Evolutionary conservation across 805 yeast genomes (phyloP), one percentile per base, ranked within the genome.

Genomic region (Yarrowia sp.): DNA sequence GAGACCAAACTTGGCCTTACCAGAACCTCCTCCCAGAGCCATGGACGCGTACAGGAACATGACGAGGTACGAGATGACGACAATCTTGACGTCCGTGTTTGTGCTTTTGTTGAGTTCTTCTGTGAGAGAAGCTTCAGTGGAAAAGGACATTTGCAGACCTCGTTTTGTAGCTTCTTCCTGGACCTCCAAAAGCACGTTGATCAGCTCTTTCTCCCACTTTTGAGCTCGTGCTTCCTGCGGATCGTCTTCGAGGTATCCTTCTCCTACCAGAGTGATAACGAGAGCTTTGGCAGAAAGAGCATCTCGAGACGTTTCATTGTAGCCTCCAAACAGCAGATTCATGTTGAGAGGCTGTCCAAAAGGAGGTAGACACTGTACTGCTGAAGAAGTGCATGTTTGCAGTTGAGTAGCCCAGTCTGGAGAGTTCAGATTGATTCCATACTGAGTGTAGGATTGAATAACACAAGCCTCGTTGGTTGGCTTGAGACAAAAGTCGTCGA

Each of bases 11-110:
- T 96, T 83, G 1, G 96, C 87, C 21, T 74, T 70, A 28, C 77
- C 70, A 14, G 76, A 65, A n/a, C 73, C 68, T 2, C 89, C 85
- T 1, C 90, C 89, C 22, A 93, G 79, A 0, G 97, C 90, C 65
- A 90, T 71, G 0, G 97, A 87, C 0, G 96, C 96, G 72, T 93
- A 93, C 0, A 89, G 68, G 71, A 93, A 92, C 99, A 93, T 93
- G 10, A 85, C 81, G 35, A 91, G 66, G 72, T 93, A 93, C 1
- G 98, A 92, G 4, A 88, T 71, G 0, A 85, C 78, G 9, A 93
- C 83, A 63, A 90, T 86, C 64, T 80, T 80, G 7, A 85, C 79
- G 71, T 93, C 98, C 1, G 92, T 87, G 71, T 87, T 90, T 14
- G 93, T 85, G 1, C 93, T 86, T 71, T 86, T 85, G 76, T 87